These are phyloP conservation scores for Pseudopediastrum boryanum DNA, from an alignment of 139 green algal genomes.

Conservation along the genomic window DNA sequence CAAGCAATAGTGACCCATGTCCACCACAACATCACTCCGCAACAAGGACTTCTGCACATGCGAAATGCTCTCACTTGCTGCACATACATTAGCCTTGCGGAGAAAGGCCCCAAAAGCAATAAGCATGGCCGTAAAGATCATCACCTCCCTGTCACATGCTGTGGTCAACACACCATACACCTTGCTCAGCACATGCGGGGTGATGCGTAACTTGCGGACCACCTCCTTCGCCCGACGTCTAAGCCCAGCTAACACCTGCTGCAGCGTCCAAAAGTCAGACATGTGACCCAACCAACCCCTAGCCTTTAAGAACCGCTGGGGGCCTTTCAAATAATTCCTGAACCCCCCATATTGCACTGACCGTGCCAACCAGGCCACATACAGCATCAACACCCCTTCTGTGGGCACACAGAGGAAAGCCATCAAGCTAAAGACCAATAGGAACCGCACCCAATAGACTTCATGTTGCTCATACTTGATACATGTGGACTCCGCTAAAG, in stretches of 20 bases:
- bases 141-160: not conserved
- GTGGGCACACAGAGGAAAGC: not conserved
- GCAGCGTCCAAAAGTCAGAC: not conserved
- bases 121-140: constrained; percentile 7
- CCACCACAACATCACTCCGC: not conserved
- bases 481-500: not conserved
- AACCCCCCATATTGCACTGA: not conserved
- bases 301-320: not conserved
- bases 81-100: constrained; percentile 10
- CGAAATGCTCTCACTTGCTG: not conserved
- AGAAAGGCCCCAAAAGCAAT: not conserved
- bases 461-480: not conserved
- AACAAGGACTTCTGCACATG: not conserved
- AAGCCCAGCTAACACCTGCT: not conserved
- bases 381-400: not conserved
- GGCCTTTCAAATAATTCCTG: not conserved
- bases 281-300: not conserved
- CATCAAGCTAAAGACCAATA: not conserved
- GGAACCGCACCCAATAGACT: constrained; percentile 9
- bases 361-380: not conserved
- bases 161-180: not conserved
- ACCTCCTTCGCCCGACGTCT: not conserved
- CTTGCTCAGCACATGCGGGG: not conserved
- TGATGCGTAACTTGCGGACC: not conserved
- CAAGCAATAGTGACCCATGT: not conserved